These are phyloP conservation scores for Trapa bicornis DNA, from an alignment of 345 rosid genomes.

Conservation along the genomic window DNA sequence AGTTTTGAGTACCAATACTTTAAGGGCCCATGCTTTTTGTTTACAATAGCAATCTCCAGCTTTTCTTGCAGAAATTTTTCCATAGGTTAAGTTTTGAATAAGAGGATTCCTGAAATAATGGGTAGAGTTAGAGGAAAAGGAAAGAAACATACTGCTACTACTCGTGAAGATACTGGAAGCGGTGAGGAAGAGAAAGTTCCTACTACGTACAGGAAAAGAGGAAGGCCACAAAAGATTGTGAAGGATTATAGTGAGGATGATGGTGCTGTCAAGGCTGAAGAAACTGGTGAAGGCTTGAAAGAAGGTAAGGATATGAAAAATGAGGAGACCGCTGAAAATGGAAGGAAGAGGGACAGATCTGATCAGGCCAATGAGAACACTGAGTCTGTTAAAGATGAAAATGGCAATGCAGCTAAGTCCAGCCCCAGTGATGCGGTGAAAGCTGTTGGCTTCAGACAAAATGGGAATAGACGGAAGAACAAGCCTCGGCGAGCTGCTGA, in stretches of 20 bases:
- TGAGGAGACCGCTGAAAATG: conserved; percentile 24
- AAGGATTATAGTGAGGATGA: conserved; percentile 37
- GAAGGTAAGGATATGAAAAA: conserved; percentile 27
- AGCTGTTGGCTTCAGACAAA: conserved; percentile 41
- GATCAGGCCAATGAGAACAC: conserved; percentile 23
- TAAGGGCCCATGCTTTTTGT: no score
- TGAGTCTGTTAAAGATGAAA: conserved; percentile 33
- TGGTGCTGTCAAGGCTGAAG: conserved; percentile 25
- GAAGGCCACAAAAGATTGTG: conserved; percentile 53
- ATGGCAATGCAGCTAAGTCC: conserved; percentile 26
- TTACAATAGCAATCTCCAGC: no score
- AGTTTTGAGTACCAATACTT: not conserved
- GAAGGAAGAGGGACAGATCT: conserved; percentile 46
- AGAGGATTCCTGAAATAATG: conserved; percentile 12
- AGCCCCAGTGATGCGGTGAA: conserved; percentile 27
- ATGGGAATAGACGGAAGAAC: conserved; percentile 59
- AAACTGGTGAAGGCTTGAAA: conserved; percentile 29
- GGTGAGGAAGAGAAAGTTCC: conserved; percentile 59
- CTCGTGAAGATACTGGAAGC: conserved; percentile 37
- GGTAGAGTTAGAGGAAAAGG: conserved; percentile 68
- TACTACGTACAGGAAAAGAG: conserved; percentile 39
- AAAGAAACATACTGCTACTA: conserved; percentile 36
- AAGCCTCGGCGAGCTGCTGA: conserved; percentile 76
- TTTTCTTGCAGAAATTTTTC: conserved; percentile 2
- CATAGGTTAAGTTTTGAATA: not conserved